Evolutionary conservation across 352 stramenopile genomes (phyloP), one percentile per base, ranked within the genome.

Genomic region (Globisporangium lucens): DNA sequence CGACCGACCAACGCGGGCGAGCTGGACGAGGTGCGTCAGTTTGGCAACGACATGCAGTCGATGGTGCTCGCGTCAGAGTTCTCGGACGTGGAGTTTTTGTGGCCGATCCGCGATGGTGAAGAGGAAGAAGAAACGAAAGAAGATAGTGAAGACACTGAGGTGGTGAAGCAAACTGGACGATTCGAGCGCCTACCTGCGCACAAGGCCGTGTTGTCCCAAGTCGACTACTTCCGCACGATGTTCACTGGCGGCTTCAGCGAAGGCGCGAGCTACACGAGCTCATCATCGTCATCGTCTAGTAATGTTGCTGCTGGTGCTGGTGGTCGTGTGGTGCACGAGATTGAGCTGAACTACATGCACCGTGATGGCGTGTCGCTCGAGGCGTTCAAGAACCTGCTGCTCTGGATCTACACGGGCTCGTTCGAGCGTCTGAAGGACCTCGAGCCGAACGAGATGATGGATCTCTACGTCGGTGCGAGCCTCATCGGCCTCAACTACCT

Each of bases 221-320:
- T 92, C n/a, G 73, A 87, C 20, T 94, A 94, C 71, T 94, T 93
- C 68, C 83, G 79, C 43, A 87, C 80, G 8, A 91, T 94, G 84
- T 91, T 94, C 60, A 82, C 83, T 4, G 86, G 84, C n/a, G 81
- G 86, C 17, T 94, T 94, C 52, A 86, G 82, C 46, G 84, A 94
- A 79, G 83, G 80, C n/a, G 70, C 72, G 10, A 61, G 61, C 4
- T 60, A 63, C 6, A 63, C 57, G 13, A 63, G 72, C 47, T 58
- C 57, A 8, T 12, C 43, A 27, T 49, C 0, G 53, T 35, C 15
- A 63, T 46, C 15, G 38, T 17, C 3, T 46, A 38, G 6, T 61
- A 30, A 24, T 24, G 24, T 24, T 24, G 24, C 17, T 51, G 5
- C 43, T 51, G 43, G 15, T 7, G 17, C 0, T 49, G 41, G 13